Conservation (phyloP, 176 grass and related monocot species). For the Alopecurus myosuroides region DNA sequence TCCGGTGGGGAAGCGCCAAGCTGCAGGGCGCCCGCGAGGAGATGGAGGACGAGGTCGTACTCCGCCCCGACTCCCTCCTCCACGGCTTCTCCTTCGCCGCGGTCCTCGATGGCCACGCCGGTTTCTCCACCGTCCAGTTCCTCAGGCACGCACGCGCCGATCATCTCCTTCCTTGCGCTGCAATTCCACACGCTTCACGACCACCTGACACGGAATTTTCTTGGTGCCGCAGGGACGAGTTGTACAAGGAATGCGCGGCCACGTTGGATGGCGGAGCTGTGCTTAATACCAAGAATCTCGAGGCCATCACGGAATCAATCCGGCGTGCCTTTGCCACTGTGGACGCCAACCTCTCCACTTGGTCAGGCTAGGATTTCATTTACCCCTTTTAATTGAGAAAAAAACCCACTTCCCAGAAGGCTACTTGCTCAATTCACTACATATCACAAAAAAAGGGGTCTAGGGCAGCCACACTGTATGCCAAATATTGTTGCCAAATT, state of each 20-base stretch:
- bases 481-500: too few relatives aligned
- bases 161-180: background rate
- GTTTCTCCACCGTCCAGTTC: slow-evolving; percentile 81
- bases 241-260: slow-evolving; percentile 78
- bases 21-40: slow-evolving; percentile 79
- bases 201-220: background rate
- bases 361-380: slow-evolving; percentile 46
- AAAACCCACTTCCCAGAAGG: background rate
- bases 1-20: slow-evolving; percentile 87
- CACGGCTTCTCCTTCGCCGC: slow-evolving; percentile 93
- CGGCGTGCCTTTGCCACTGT: slow-evolving; percentile 63
- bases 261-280: slow-evolving; percentile 76
- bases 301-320: slow-evolving; percentile 60
- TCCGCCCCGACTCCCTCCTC: slow-evolving; percentile 45
- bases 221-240: slow-evolving; percentile 65
- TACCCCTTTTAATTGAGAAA: background rate
- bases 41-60: slow-evolving; percentile 92
- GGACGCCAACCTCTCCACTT: slow-evolving; percentile 62
- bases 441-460: background rate
- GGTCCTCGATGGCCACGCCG: slow-evolving; percentile 87
- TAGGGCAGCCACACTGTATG: too few relatives aligned
- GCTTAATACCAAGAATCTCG: slow-evolving; percentile 65
- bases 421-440: background rate
- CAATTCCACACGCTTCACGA: background rate
- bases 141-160: slow-evolving; percentile 44